These are phyloP conservation scores for Elsinoe perseae DNA, from an alignment of 2,329 filamentous ascomycete species.

Conservation along the genomic window DNA sequence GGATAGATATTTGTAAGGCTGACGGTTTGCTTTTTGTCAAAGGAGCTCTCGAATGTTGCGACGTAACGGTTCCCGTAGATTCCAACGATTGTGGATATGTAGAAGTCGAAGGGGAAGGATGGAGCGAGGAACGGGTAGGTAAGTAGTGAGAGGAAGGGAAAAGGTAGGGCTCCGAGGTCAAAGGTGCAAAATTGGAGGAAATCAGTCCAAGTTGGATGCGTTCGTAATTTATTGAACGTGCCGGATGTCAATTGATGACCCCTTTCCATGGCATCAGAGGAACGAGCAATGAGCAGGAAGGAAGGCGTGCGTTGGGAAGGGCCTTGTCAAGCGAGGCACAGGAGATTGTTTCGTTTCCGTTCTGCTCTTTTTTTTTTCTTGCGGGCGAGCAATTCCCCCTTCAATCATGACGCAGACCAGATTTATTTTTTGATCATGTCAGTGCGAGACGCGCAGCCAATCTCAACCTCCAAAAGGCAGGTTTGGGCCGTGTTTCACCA, in stretches of 20 bases:
- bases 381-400: conserved; percentile 1
- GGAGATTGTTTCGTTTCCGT: conserved; percentile 13
- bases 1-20: conserved; percentile 10
- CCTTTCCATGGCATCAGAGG: conserved; percentile 12
- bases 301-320: conserved; percentile 12
- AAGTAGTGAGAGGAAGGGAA: neutral
- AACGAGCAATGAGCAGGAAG: conserved; percentile 12
- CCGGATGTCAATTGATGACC: conserved; percentile 3
- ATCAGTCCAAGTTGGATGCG: conserved; percentile 3
- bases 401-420: conserved; percentile 11
- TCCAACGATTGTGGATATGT: conserved; percentile 8
- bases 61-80: conserved; percentile 1
- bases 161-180: conserved; percentile 9
- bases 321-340: conserved; percentile 12
- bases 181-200: conserved; percentile 7
- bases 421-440: conserved; percentile 10
- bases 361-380: conserved; percentile 7
- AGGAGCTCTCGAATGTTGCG: conserved; percentile 10
- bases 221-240: conserved; percentile 14
- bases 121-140: conserved; percentile 1
- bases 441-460: conserved; percentile 7
- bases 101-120: neutral
- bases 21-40: conserved; percentile 8
- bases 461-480: conserved; percentile 10
- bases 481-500: conserved; percentile 11